A percentile compares a stretch with the other conserved stretches of the same genome.
Conservation (phyloP, 2,329 filamentous ascomycete genomes). For the Chaetomiaceae sp. region DNA sequence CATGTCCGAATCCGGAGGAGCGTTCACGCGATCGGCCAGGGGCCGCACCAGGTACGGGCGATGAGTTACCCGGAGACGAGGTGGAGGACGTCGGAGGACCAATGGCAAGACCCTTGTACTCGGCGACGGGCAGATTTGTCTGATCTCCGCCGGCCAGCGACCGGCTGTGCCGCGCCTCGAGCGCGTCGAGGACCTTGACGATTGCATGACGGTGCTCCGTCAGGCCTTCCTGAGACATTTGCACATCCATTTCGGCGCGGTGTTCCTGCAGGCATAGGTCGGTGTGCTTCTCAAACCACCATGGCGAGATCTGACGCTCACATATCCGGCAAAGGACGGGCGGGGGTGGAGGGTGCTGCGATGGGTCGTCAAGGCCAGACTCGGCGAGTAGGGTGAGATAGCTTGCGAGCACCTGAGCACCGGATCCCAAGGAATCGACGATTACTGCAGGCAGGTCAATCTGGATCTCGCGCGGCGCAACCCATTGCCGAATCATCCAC, state of each 20-base stretch:
- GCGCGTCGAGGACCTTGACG: constrained; percentile 87
- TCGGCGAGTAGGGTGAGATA: constrained; percentile 90
- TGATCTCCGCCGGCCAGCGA: constrained; percentile 55
- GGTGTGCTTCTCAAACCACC: constrained; percentile 99
- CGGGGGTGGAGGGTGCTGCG: constrained; percentile 71
- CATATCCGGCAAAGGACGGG: constrained; percentile 94
- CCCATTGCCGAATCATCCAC: constrained; percentile 98
- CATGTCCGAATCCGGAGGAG: constrained; percentile 69
- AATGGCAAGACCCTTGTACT: constrained; percentile 86
- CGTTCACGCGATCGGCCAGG: constrained; percentile 68
- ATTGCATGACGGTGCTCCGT: constrained; percentile 91
- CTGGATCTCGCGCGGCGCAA: constrained; percentile 83
- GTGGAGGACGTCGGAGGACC: constrained; percentile 67
- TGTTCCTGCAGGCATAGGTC: constrained; percentile 95
- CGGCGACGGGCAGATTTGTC: constrained; percentile 53
- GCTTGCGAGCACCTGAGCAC: constrained; percentile 88
- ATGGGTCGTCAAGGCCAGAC: constrained; percentile 68
- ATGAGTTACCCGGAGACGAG: constrained; percentile 60
- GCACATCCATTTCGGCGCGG: constrained; percentile 94
- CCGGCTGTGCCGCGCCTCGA: constrained; percentile 73
- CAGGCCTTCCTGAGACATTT: constrained; percentile 88
- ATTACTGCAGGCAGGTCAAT: constrained; percentile 88
- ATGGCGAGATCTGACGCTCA: constrained; percentile 92
- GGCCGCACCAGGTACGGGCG: constrained; percentile 45
- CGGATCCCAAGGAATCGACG: constrained; percentile 89